Evolutionary conservation across 495 filamentous ascomycete species (phyloP).

Genomic region (Penicillium crystallinum): DNA sequence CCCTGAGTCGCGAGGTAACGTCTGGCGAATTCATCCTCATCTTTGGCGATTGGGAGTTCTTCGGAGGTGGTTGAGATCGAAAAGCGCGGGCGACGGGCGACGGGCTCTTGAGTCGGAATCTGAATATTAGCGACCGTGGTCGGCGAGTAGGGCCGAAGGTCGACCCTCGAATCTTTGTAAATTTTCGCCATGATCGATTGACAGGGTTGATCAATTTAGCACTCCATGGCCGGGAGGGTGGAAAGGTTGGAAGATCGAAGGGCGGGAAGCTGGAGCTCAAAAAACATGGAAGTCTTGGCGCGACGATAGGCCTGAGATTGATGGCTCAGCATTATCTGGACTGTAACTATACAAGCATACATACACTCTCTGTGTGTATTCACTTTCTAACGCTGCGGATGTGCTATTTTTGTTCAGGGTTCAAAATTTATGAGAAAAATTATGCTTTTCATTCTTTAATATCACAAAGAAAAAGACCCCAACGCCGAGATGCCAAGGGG

Average conservation of each 20-base stretch:
- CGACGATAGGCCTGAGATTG: conserved; percentile 4
- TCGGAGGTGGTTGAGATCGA: conserved; percentile 36
- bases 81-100: conserved; percentile 41
- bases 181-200: conserved; percentile 47
- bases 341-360: neutral
- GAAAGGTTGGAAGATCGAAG: conserved; percentile 22
- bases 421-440: too few relatives aligned
- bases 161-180: conserved; percentile 83
- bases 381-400: too few relatives aligned
- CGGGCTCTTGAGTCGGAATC: conserved; percentile 52
- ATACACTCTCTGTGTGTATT: neutral
- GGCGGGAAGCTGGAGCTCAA: conserved; percentile 42
- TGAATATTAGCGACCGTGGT: conserved; percentile 68
- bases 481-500: neutral
- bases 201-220: conserved; percentile 26
- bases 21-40: conserved; percentile 68
- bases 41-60: conserved; percentile 47
- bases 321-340: neutral
- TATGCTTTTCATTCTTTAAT: neutral
- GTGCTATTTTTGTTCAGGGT: too few relatives aligned
- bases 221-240: conserved; percentile 32
- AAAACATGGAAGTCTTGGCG: conserved; percentile 44
- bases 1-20: conserved; percentile 71
- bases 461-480: neutral
- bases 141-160: conserved; percentile 67